A percentile compares a stretch with the other conserved stretches of the same genome.
Evolutionary conservation across 441 rosid species (phyloP).

Genomic region (Geranium incanum): DNA sequence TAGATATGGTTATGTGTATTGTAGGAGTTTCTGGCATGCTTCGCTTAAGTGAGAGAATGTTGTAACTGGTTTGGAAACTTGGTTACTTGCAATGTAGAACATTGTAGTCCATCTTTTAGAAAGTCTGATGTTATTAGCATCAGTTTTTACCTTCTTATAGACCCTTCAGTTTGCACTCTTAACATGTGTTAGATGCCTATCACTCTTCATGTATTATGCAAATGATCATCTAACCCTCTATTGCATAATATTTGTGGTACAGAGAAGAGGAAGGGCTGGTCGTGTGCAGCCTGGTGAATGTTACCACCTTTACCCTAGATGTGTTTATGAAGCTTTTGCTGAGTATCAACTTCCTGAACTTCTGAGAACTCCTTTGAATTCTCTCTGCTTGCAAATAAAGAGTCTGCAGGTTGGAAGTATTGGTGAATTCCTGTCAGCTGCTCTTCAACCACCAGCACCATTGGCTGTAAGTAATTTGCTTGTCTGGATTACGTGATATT

Average conservation of each 20-base stretch:
- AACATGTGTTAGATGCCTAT: conserved; percentile 14
- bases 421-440: conserved; percentile 90
- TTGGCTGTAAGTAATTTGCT: conserved; percentile 62
- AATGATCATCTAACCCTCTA: conserved; percentile 2
- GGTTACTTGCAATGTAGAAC: conserved; percentile 10
- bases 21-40: conserved; percentile 6
- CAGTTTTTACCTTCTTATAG: conserved; percentile 11
- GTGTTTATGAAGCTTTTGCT: conserved; percentile 88
- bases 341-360: conserved; percentile 98
- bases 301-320: conserved; percentile 84
- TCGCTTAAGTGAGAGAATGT: conserved; percentile 13
- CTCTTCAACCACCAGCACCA: conserved; percentile 87
- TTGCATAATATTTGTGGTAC: conserved; percentile 25
- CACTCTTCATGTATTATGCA: conserved; percentile 12
- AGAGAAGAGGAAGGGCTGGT: conserved; percentile 98
- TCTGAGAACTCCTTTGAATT: conserved; percentile 93
- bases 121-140: conserved; percentile 9
- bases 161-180: conserved; percentile 5
- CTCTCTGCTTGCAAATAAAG: conserved; percentile 98
- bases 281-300: conserved; percentile 95
- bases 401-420: conserved; percentile 84
- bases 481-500: background rate
- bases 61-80: conserved; percentile 9
- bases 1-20: conserved; percentile 2
- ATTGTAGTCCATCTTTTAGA: background rate